These are phyloP conservation scores for Solanum appendiculatum DNA, from an alignment of 257 asterid species.

Conservation along the genomic window DNA sequence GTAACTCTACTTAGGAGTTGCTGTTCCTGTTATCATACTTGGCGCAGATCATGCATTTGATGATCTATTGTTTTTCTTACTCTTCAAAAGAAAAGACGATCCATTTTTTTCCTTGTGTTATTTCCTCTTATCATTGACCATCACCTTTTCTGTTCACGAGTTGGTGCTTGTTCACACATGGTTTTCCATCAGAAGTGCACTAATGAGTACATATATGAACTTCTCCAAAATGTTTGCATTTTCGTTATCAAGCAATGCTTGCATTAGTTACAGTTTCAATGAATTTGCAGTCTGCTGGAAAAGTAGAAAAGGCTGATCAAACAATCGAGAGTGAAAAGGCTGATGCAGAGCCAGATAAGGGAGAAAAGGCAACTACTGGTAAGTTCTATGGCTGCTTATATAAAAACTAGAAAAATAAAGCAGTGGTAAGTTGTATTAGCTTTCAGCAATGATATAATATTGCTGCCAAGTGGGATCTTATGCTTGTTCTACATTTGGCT, in stretches of 20 bases:
- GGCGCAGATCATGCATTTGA: background rate
- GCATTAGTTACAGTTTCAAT: background rate
- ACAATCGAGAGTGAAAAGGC: slow-evolving; percentile 27
- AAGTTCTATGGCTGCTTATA: slow-evolving; percentile 1
- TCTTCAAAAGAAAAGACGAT: background rate
- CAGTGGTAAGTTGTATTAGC: background rate
- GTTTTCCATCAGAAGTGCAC: background rate
- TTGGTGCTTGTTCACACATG: background rate
- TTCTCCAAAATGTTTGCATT: background rate
- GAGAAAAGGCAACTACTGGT: slow-evolving; percentile 37
- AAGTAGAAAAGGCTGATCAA: slow-evolving; percentile 39
- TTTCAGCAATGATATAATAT: background rate
- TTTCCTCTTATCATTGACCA: background rate
- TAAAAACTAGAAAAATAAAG: background rate
- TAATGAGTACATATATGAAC: background rate
- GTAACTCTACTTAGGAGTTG: background rate
- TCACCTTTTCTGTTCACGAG: background rate
- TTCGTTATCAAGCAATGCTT: background rate
- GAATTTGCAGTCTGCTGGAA: slow-evolving; percentile 82
- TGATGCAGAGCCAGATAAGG: slow-evolving; percentile 12
- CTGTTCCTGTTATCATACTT: background rate
- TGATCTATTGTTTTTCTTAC: background rate
- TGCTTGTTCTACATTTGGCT: background rate
- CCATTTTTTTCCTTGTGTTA: background rate
- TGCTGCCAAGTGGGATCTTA: background rate